phyloP scores from a whole-genome alignment of 2,329 filamentous ascomycete genomes.

The Emmonsiellopsis sp. region DNA sequence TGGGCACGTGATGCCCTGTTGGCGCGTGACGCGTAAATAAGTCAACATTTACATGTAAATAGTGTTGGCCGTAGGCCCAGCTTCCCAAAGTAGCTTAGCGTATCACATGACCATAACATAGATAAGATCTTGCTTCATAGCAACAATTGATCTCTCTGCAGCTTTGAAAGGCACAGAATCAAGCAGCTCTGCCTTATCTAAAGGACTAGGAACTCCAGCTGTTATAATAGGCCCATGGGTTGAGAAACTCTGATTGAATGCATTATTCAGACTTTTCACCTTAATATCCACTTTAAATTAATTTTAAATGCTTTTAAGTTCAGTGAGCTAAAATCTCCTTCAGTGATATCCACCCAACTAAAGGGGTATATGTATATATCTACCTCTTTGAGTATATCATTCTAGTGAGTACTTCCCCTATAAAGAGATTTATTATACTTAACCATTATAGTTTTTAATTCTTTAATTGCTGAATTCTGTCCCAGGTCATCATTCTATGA shows the following conservation, averaged over 20 bases:
- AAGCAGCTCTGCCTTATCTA: background rate
- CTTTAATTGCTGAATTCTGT: background rate
- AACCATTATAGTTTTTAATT: slow-evolving; percentile 12
- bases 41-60: no score
- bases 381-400: slow-evolving; percentile 20
- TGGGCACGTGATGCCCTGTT: no score
- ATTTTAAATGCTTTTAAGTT: background rate
- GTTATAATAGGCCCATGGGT: background rate
- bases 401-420: slow-evolving; percentile 23
- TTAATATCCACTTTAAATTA: background rate
- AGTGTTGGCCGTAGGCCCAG: no score
- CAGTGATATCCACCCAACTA: background rate
- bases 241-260: background rate
- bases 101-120: no score
- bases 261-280: background rate
- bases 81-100: no score
- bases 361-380: slow-evolving; percentile 17
- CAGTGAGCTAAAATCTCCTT: background rate
- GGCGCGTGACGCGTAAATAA: no score
- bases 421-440: slow-evolving; percentile 18
- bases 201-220: background rate
- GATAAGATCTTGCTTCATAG: no score
- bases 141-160: no score
- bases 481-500: background rate
- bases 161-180: background rate